Evolutionary conservation across 345 rosid species (phyloP).

Genomic region (Eutrema heterophyllum): DNA sequence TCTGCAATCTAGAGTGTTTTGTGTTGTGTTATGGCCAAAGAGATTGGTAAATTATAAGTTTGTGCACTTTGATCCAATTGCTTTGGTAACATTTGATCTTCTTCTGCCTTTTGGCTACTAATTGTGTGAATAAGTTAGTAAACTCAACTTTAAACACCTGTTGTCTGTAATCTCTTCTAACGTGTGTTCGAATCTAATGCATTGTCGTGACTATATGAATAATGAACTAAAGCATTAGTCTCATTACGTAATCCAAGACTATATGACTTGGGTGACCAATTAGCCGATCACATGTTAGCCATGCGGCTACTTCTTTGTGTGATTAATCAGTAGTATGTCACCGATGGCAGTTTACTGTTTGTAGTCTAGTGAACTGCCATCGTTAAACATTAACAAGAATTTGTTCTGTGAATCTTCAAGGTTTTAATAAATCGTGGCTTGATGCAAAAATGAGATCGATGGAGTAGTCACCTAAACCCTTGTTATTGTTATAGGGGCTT

Average conservation of each 20-base stretch:
- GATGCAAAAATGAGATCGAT: background rate
- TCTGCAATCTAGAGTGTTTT: background rate
- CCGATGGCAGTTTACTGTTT: constrained; percentile 16
- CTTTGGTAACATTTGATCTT: background rate
- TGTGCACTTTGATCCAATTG: background rate
- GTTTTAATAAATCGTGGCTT: background rate
- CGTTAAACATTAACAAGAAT: too few relatives aligned
- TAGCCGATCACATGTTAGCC: constrained; percentile 28
- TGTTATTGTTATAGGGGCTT: too few relatives aligned
- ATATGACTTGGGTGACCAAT: constrained; percentile 22
- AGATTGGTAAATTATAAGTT: too few relatives aligned
- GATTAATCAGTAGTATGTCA: constrained; percentile 31
- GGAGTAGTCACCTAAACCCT: background rate
- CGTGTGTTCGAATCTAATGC: background rate
- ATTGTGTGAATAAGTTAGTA: background rate
- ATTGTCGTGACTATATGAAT: background rate
- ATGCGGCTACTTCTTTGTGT: constrained; percentile 14
- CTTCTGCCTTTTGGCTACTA: background rate
- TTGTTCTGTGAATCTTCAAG: constrained; percentile 3
- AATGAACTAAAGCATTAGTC: background rate
- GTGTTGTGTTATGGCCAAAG: too few relatives aligned
- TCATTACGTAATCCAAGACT: background rate
- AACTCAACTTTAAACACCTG: background rate
- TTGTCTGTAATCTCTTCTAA: background rate
- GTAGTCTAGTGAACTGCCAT: background rate